Percentiles rank a stretch among this genome's conserved stretches.
Evolutionary conservation across 2,329 filamentous ascomycete genomes (phyloP).

Genomic region (Taxawa tesnikishii): DNA sequence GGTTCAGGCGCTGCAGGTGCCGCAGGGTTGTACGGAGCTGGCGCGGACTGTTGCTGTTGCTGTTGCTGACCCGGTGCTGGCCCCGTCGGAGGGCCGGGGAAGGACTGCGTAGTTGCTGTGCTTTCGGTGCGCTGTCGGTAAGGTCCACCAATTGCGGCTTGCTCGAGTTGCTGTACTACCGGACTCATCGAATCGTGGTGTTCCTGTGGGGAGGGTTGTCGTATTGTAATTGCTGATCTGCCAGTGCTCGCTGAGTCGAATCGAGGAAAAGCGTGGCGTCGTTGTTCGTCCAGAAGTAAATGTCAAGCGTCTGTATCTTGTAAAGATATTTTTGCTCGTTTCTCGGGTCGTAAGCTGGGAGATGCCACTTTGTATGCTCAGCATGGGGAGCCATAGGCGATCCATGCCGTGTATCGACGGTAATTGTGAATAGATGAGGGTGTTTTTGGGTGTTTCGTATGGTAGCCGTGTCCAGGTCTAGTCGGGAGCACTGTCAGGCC

Average conservation of each 20-base stretch:
- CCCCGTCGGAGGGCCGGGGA: constrained; percentile 12
- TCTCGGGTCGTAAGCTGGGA: constrained; percentile 57
- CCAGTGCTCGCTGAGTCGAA: constrained; percentile 52
- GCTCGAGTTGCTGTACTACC: constrained; percentile 63
- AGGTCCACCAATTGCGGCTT: constrained; percentile 52
- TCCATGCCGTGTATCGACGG: constrained; percentile 34
- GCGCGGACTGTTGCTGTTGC: constrained; percentile 35
- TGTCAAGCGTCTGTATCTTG: constrained; percentile 59
- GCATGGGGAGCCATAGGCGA: constrained; percentile 23
- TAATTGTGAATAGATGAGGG: constrained; percentile 56
- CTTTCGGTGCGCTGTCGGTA: constrained; percentile 30
- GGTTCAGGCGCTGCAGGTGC: constrained; percentile 63
- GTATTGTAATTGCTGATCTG: constrained; percentile 39
- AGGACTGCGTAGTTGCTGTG: constrained; percentile 23
- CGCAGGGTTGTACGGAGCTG: constrained; percentile 68
- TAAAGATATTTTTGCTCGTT: constrained; percentile 73
- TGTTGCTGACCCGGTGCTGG: constrained; percentile 10
- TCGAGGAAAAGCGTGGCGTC: constrained; percentile 62
- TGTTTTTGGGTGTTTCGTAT: constrained; percentile 65
- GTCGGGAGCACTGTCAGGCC: background rate
- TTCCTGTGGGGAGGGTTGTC: constrained; percentile 50
- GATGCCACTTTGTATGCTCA: constrained; percentile 53
- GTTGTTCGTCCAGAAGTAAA: constrained; percentile 68
- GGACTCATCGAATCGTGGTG: constrained; percentile 46
- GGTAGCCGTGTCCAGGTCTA: constrained; percentile 53